Base-by-base conservation (phyloP, 2,329 filamentous ascomycete species). In the Aspergillus floridensis region DNA sequence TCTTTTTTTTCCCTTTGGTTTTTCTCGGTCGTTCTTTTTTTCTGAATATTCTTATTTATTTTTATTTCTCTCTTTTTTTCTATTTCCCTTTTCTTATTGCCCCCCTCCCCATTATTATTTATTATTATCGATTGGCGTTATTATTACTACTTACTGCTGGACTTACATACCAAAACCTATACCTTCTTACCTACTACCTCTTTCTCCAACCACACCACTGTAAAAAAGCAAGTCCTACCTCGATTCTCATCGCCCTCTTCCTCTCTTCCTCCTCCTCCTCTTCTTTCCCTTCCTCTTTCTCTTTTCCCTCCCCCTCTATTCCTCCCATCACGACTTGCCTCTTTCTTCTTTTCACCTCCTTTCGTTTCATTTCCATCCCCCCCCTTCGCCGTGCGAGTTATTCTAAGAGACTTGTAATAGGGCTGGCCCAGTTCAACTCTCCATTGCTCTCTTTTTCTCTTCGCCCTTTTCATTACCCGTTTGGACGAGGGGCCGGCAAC, bases 361-460 rank as follows among this genome's bases (percentile, higher is more conserved):
- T 64, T 65, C 63, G 60, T 66, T 67, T 66, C 57, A 49, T 61
- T 65, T 63, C 57, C 62, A 63, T 70, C 38, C n/a, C 38, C 4
- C 38, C 16, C 38, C 22, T 72, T 72, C 74, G 72, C 72, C 72
- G 72, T 70, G 70, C 70, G 72, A 71, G 66, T 62, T 65, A 63
- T 62, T 63, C 59, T 57, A 66, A 70, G 68, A 72, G 70, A 66
- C 65, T 66, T 68, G 63, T 62, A 66, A 68, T 65, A 59, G 66
- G 72, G 73, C 73, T 72, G 73, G 73, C 68, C 73, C 71, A 71
- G 68, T 72, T 70, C 65, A 68, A 63, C 66, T 70, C 65, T 74
- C 66, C 64, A 44, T 72, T 69, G 67, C 63, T 63, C 60, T 68
- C 64, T 61, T 68, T 67, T 49, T 59, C 59, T 56, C 58, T 29